These are phyloP conservation scores for Spergularia bocconei DNA, from an alignment of 148 eudicot species.

Conservation along the genomic window DNA sequence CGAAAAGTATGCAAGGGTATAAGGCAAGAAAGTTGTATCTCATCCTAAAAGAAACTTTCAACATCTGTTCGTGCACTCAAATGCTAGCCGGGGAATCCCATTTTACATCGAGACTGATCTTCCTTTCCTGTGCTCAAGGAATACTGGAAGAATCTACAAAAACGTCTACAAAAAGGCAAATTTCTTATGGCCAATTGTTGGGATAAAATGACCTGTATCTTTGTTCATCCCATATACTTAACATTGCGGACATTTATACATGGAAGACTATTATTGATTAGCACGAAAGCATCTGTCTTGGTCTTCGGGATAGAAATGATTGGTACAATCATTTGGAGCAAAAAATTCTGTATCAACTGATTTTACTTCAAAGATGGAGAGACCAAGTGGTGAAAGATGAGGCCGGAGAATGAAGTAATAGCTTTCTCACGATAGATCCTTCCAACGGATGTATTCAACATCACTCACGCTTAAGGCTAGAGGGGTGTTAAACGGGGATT, in stretches of 20 bases:
- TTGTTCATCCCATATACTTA: background rate
- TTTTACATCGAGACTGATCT: background rate
- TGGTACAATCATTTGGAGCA: constrained; percentile 15
- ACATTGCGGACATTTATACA: background rate
- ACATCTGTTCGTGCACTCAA: background rate
- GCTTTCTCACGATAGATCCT: background rate
- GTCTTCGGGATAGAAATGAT: background rate
- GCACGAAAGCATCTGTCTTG: background rate
- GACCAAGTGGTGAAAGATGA: background rate
- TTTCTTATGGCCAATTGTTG: background rate
- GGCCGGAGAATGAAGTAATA: background rate
- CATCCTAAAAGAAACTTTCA: background rate
- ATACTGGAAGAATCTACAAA: too few relatives aligned
- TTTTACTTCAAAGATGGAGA: background rate
- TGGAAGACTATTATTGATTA: background rate
- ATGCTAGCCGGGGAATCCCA: background rate
- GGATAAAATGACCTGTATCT: background rate
- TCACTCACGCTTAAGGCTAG: background rate
- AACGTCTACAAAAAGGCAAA: too few relatives aligned
- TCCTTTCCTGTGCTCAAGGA: too few relatives aligned
- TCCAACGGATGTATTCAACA: background rate
- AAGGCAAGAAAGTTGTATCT: background rate
- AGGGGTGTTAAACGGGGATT: constrained; percentile 55
- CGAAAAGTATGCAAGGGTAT: background rate
- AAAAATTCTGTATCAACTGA: constrained; percentile 7